These are phyloP conservation scores for Zhuliangozyma parablackwelliae DNA, from an alignment of 1,139 yeast species.

Conservation along the genomic window DNA sequence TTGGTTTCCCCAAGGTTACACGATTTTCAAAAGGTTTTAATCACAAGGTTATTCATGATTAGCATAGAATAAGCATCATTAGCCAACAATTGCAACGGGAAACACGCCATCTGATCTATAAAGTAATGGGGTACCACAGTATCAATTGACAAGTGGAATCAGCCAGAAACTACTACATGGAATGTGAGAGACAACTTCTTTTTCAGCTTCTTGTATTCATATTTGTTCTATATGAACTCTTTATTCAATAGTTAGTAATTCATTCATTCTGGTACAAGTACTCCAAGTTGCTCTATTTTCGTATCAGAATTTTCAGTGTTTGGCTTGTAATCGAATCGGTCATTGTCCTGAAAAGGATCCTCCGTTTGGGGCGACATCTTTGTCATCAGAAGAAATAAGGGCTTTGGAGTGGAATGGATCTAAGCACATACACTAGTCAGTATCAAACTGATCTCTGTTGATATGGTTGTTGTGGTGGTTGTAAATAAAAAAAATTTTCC, in stretches of 20 bases:
- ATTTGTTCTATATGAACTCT: background rate
- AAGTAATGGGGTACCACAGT: no score
- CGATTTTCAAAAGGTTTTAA: conserved; percentile 33
- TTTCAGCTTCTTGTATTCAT: background rate
- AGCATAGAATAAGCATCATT: conserved; percentile 50
- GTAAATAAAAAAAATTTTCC: background rate
- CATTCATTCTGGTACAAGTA: conserved; percentile 30
- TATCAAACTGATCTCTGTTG: background rate
- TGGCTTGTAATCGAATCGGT: conserved; percentile 51
- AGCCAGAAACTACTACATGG: no score
- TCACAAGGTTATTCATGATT: conserved; percentile 44
- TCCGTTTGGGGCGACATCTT: conserved; percentile 56
- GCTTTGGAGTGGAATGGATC: no score
- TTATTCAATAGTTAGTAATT: conserved; percentile 1
- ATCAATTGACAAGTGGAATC: no score
- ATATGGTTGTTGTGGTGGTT: background rate
- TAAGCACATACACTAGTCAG: no score
- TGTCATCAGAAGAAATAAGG: conserved; percentile 33
- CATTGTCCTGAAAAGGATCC: conserved; percentile 55
- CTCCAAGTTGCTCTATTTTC: conserved; percentile 26
- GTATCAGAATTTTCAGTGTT: conserved; percentile 57
- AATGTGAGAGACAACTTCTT: background rate
- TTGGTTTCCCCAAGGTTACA: conserved; percentile 9
- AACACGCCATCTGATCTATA: no score
- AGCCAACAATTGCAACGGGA: conserved; percentile 17